phyloP scores from a whole-genome alignment of 1,284 basidiomycete genomes.

The Ustilago nuda region DNA sequence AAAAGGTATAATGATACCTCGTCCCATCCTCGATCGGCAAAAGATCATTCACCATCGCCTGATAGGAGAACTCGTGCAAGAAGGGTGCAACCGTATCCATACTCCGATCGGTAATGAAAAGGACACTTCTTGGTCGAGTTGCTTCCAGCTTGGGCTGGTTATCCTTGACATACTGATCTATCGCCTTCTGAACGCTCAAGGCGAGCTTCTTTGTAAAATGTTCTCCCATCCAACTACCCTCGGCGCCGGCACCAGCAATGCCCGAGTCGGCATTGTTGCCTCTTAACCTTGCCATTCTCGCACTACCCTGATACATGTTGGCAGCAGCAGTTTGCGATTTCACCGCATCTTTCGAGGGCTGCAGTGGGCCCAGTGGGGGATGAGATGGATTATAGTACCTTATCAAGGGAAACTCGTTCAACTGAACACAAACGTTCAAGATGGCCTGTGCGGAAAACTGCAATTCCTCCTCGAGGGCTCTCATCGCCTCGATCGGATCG shows the following conservation, averaged over 20 bases:
- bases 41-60: slow-evolving; percentile 97
- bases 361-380: slow-evolving; percentile 81
- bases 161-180: slow-evolving; percentile 54
- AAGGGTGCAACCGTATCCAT: slow-evolving; percentile 93
- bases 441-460: slow-evolving; percentile 62
- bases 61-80: slow-evolving; percentile 97
- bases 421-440: slow-evolving; percentile 84
- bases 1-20: slow-evolving; percentile 80
- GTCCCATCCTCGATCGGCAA: slow-evolving; percentile 83
- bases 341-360: slow-evolving; percentile 50
- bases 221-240: slow-evolving; percentile 34
- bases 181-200: slow-evolving; percentile 53
- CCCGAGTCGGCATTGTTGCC: slow-evolving; percentile 29
- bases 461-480: slow-evolving; percentile 63
- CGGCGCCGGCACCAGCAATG: slow-evolving; percentile 17
- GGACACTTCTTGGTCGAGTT: slow-evolving; percentile 79
- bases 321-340: slow-evolving; percentile 51
- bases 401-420: slow-evolving; percentile 93
- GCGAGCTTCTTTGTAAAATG: slow-evolving; percentile 64
- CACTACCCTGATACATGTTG: slow-evolving; percentile 51
- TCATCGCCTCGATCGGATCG: slow-evolving; percentile 55
- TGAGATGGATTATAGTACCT: slow-evolving; percentile 90
- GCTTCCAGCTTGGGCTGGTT: slow-evolving; percentile 75
- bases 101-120: slow-evolving; percentile 93
- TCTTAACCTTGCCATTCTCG: slow-evolving; percentile 53